Evolutionary conservation across 345 rosid genomes (phyloP), one percentile per base, ranked within the genome.

Genomic region (Melastoma malabathricum): DNA sequence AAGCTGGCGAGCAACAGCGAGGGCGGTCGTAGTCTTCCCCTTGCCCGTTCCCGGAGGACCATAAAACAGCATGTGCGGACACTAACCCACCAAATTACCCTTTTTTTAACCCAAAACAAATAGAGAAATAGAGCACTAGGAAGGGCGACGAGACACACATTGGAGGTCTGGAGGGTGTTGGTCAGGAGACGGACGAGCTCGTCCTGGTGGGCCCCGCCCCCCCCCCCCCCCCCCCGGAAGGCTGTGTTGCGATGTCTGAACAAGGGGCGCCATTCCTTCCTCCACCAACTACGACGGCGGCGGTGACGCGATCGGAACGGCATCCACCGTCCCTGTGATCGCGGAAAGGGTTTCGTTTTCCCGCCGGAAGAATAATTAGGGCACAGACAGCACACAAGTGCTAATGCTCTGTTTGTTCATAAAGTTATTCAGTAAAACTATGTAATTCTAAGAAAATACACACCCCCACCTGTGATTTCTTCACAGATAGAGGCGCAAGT

Each of bases 31-130:
- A 60, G 98, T 92, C 72, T 92, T 92, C 0, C 96, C 95, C 0
- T 92, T 92, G 1, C 96, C 95, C 0, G 95, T 92, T n/a, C 98
- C 96, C 7, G 95, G 95, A 0, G 98, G 98, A 19, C 96, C 98
- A 55, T 87, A 92, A 64, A 92, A 84, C 58, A 87, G 89, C 98
- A 92, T 84, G 64, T 92, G 96, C 0, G 98, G 95, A 50, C 94
- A 87, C 98, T 90, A 18, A 61, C 19, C 52, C 10, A 25, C 44
- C 17, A 1, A 34, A 4, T 12, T 6, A 46, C 14, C 16, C 25
- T 29, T 1, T 6, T 46, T 41, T 14, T 1, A 46, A 39, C n/a
- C 18, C 38, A 43, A 22, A 44, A 16, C 45, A 20, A 31, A 2
- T n/a, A 4, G 14, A 14, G 41, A 34, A 17, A 13, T 6, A 38